A percentile compares a stretch with the other conserved stretches of the same genome.
Conservation (phyloP, 805 yeast species). For the Yamadazyma kitorensis region DNA sequence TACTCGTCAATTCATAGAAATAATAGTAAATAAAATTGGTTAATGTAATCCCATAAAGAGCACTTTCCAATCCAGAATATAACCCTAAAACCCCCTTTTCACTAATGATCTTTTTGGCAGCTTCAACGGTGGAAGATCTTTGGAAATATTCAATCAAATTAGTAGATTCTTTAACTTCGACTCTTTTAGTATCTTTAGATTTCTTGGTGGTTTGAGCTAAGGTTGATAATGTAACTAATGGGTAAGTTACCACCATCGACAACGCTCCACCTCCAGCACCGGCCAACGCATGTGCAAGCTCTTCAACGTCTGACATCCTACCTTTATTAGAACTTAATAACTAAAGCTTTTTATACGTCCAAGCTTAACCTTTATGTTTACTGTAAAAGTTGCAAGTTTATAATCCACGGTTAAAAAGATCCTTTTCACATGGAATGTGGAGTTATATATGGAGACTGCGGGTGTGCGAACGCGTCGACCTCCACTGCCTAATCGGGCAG, state of each 20-base stretch:
- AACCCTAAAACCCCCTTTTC: constrained; percentile 66
- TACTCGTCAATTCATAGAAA: constrained; percentile 73
- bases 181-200: constrained; percentile 20
- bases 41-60: constrained; percentile 78
- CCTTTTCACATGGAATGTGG: too few relatives aligned
- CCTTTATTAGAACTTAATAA: too few relatives aligned
- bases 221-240: constrained; percentile 82
- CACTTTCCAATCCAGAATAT: constrained; percentile 85
- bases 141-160: constrained; percentile 4
- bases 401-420: too few relatives aligned
- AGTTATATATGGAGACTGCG: too few relatives aligned
- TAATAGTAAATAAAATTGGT: constrained; percentile 90
- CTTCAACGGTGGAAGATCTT: constrained; percentile 18
- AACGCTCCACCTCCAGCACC: constrained; percentile 94
- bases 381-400: too few relatives aligned
- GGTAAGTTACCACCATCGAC: constrained; percentile 85
- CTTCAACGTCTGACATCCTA: constrained; percentile 42
- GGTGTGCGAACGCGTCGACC: constrained; percentile 1
- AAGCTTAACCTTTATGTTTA: too few relatives aligned
- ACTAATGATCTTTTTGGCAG: constrained; percentile 42
- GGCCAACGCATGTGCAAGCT: constrained; percentile 84
- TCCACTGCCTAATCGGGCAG: neutral
- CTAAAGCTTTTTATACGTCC: too few relatives aligned
- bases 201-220: constrained; percentile 71
- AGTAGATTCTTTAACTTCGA: constrained; percentile 3